Percentiles rank a stretch among this genome's conserved stretches.
These are phyloP conservation scores for Primulina eburnea DNA, from an alignment of 257 asterid species.

Conservation along the genomic window DNA sequence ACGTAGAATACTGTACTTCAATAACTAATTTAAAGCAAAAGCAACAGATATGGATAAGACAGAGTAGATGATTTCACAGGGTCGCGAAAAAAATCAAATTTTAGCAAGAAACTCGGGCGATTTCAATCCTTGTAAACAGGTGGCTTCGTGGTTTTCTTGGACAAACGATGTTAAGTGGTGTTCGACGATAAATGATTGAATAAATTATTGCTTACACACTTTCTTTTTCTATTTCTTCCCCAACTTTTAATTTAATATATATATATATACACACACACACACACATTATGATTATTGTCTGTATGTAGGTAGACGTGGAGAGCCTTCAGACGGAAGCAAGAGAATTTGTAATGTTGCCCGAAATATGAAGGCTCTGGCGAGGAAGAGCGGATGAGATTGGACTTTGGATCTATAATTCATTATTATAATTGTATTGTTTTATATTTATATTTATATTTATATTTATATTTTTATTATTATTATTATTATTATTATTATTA, in stretches of 20 bases:
- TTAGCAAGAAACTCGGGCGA: constrained; percentile 4
- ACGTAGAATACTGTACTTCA: constrained; percentile 14
- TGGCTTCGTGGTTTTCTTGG: constrained; percentile 22
- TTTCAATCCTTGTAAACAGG: constrained; percentile 4
- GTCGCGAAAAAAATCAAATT: not conserved
- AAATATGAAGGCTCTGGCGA: not conserved
- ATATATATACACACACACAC: no score
- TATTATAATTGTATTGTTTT: no score
- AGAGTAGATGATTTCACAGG: constrained; percentile 6
- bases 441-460: not conserved
- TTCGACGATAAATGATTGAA: constrained; percentile 25
- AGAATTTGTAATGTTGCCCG: not conserved
- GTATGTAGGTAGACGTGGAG: not conserved
- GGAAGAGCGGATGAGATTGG: not conserved
- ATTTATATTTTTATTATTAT: not conserved
- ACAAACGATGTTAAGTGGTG: constrained; percentile 38
- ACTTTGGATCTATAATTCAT: not conserved
- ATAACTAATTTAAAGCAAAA: constrained; percentile 17
- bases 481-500: no score
- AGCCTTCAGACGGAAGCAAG: not conserved
- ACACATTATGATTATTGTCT: not conserved
- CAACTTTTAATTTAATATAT: not conserved
- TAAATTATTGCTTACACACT: not conserved
- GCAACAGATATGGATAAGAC: constrained; percentile 17
- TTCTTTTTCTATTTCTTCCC: not conserved